These are phyloP conservation scores for Aphanocladium album DNA, from an alignment of 2,329 filamentous ascomycete genomes.

Conservation along the genomic window DNA sequence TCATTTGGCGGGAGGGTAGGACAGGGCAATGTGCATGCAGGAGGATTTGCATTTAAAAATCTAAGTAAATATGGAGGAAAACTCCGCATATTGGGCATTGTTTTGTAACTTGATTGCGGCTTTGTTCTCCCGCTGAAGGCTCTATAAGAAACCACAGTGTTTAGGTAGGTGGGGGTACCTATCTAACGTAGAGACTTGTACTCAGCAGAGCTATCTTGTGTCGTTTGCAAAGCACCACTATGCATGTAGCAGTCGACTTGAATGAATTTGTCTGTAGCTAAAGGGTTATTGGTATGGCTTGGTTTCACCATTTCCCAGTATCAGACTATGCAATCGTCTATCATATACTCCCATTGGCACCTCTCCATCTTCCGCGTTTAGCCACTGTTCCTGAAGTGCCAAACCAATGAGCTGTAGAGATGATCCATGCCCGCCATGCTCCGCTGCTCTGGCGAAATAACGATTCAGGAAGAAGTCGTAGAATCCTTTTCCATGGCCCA, in stretches of 20 bases:
- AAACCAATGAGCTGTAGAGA: constrained; percentile 63
- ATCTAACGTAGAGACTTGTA: no score
- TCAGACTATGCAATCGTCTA: constrained; percentile 71
- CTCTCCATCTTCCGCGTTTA: constrained; percentile 52
- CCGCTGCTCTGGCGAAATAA: constrained; percentile 49
- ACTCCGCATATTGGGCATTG: no score
- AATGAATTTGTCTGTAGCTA: not conserved
- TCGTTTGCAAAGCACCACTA: not conserved
- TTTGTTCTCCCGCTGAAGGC: not conserved
- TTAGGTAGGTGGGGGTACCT: not conserved
- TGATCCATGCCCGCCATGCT: constrained; percentile 28
- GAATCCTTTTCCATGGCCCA: constrained; percentile 94
- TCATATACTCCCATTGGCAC: constrained; percentile 75
- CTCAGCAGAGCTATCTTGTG: no score
- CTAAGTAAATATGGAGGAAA: no score
- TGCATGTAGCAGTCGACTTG: not conserved
- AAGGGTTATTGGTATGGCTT: constrained; percentile 31
- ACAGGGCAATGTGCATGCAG: no score
- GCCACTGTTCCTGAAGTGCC: constrained; percentile 79
- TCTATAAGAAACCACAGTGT: not conserved
- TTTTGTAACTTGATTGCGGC: no score
- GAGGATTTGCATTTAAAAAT: no score
- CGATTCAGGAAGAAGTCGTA: constrained; percentile 89
- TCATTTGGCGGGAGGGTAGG: not conserved
- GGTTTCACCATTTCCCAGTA: constrained; percentile 65